Evolutionary conservation across 768 basidiomycete genomes (phyloP).

Genomic region (Lactifluus subvellereus): DNA sequence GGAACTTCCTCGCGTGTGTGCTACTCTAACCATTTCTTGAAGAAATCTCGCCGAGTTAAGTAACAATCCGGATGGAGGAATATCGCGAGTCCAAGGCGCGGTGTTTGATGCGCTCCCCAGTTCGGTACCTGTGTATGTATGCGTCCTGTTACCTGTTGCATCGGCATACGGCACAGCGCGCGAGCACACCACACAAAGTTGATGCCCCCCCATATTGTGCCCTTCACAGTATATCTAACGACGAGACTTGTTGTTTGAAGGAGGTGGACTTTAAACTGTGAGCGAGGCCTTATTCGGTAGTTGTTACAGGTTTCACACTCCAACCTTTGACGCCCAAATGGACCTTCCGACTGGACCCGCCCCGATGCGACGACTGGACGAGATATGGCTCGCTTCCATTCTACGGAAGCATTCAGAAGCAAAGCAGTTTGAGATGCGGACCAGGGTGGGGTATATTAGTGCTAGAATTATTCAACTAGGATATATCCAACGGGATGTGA

Average conservation of each 20-base stretch:
- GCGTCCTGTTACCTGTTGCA: conserved; percentile 6
- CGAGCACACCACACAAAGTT: not conserved
- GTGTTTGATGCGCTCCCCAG: not conserved
- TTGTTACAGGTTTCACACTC: conserved; percentile 2
- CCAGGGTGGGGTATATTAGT: conserved; percentile 24
- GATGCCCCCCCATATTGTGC: not conserved
- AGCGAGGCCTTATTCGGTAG: not conserved
- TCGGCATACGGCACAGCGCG: not conserved
- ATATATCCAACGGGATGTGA: conserved; percentile 21
- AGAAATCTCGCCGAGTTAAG: not conserved
- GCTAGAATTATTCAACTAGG: conserved; percentile 24
- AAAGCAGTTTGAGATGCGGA: conserved; percentile 8
- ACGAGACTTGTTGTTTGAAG: not conserved
- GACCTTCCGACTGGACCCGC: not conserved
- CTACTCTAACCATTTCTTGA: not conserved
- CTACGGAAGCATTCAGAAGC: conserved; percentile 13
- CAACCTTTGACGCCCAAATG: conserved; percentile 9
- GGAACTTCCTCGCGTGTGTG: not conserved
- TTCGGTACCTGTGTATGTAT: not conserved
- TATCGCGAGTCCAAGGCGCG: not conserved
- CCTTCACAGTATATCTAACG: not conserved
- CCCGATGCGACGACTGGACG: conserved; percentile 1
- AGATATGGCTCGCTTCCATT: conserved; percentile 15
- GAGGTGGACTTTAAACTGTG: not conserved
- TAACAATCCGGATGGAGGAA: not conserved